Evolutionary conservation across 257 asterid genomes (phyloP).

Genomic region (Coffea canephora): DNA sequence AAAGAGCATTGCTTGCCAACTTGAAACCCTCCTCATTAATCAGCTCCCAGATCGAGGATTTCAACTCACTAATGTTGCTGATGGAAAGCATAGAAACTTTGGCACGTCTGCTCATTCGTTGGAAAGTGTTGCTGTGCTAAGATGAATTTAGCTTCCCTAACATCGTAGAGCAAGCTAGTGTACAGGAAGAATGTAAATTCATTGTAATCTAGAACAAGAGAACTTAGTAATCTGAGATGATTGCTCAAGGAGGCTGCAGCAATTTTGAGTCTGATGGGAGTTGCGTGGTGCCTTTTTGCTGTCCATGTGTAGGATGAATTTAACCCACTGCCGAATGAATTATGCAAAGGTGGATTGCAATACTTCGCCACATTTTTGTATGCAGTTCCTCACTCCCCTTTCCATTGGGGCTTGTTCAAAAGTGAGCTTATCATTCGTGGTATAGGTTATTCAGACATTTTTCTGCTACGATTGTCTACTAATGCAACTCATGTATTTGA

Average conservation of each 20-base stretch:
- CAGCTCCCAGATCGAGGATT: slow-evolving; percentile 75
- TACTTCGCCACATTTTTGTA: neutral
- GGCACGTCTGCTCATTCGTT: slow-evolving; percentile 53
- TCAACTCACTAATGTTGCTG: slow-evolving; percentile 64
- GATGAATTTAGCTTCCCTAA: slow-evolving; percentile 23
- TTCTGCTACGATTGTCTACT: too few species aligned
- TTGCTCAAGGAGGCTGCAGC: slow-evolving; percentile 6
- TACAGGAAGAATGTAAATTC: neutral
- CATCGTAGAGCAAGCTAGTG: neutral
- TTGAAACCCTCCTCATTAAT: slow-evolving; percentile 90
- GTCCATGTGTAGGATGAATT: neutral
- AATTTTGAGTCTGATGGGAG: slow-evolving; percentile 1
- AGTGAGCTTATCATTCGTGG: too few species aligned
- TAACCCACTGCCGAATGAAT: neutral
- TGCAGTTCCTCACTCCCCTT: too few species aligned
- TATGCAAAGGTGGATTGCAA: neutral
- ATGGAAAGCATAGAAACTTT: slow-evolving; percentile 85
- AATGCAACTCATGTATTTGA: too few species aligned
- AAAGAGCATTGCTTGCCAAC: slow-evolving; percentile 86
- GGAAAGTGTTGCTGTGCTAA: slow-evolving; percentile 42
- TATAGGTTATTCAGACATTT: too few species aligned
- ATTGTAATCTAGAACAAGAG: neutral
- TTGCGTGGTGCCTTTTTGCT: neutral
- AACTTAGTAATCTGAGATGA: neutral
- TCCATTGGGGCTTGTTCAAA: too few species aligned